phyloP scores from a whole-genome alignment of 192 early-diverging fungal species.

The Oehlia diaphana region DNA sequence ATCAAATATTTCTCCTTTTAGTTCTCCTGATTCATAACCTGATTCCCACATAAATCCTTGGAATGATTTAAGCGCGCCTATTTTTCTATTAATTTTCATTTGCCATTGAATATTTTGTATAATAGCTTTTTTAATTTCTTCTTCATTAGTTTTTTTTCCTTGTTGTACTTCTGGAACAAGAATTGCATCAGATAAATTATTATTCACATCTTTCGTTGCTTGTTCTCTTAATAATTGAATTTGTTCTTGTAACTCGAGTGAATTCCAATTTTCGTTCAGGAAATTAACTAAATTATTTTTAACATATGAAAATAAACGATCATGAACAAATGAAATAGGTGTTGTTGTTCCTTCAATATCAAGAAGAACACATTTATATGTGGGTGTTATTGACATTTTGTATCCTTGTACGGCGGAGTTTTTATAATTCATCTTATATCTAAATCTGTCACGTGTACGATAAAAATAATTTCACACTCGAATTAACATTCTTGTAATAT shows the following conservation, averaged over 20 bases:
- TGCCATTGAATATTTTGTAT: conserved; percentile 77
- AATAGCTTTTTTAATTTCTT: conserved; percentile 54
- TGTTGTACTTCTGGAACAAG: conserved; percentile 39
- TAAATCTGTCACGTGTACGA: too few relatives aligned
- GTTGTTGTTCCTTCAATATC: conserved; percentile 97
- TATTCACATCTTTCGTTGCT: conserved; percentile 48
- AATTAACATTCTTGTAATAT: too few relatives aligned
- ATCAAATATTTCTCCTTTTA: conserved; percentile 78
- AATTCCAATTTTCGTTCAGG: conserved; percentile 56
- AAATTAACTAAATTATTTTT: conserved; percentile 61
- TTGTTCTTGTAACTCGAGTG: conserved; percentile 41
- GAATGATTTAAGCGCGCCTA: conserved; percentile 83
- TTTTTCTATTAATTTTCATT: conserved; percentile 87
- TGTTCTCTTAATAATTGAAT: conserved; percentile 53
- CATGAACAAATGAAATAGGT: conserved; percentile 95
- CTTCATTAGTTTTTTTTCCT: conserved; percentile 37
- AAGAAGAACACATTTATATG: conserved; percentile 65
- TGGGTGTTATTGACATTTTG: conserved; percentile 10
- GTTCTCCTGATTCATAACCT: conserved; percentile 75
- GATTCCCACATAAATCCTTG: conserved; percentile 97
- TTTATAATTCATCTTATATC: not conserved
- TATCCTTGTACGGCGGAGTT: not conserved
- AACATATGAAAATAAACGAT: conserved; percentile 91
- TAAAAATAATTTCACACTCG: too few relatives aligned
- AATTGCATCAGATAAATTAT: conserved; percentile 41